These are phyloP conservation scores for Lecanicillium sp. DNA, from an alignment of 2,329 filamentous ascomycete genomes.

Conservation along the genomic window DNA sequence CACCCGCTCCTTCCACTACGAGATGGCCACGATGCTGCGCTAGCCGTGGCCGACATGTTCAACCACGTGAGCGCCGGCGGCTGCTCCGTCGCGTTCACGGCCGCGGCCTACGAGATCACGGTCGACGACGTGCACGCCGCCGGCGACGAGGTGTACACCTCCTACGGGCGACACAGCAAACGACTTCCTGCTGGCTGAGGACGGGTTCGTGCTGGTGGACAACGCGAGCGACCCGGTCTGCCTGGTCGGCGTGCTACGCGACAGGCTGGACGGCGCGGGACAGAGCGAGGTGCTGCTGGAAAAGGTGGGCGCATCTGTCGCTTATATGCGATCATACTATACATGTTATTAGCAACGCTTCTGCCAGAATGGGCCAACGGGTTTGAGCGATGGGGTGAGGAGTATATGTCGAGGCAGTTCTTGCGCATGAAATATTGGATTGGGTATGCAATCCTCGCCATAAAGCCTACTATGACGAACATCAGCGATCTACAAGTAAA, in stretches of 20 bases:
- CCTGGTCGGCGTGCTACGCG: not conserved
- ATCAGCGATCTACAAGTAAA: too few species aligned
- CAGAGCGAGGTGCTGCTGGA: not conserved
- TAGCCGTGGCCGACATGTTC: slow-evolving; percentile 59
- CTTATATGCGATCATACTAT: too few species aligned
- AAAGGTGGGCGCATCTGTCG: too few species aligned
- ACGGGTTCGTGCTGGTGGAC: slow-evolving; percentile 43
- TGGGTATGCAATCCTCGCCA: too few species aligned
- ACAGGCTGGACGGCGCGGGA: not conserved
- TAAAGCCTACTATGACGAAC: too few species aligned
- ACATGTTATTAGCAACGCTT: too few species aligned
- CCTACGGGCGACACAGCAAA: slow-evolving; percentile 66
- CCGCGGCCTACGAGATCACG: slow-evolving; percentile 46
- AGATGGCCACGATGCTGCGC: slow-evolving; percentile 32
- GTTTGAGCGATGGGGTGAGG: too few species aligned
- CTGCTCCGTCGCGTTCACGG: slow-evolving; percentile 47
- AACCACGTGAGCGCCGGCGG: slow-evolving; percentile 46
- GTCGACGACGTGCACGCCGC: slow-evolving; percentile 44
- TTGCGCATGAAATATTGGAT: too few species aligned
- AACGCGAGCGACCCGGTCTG: slow-evolving; percentile 40
- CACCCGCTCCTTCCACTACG: slow-evolving; percentile 50
- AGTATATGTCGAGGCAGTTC: too few species aligned
- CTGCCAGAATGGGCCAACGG: too few species aligned
- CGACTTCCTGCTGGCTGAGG: slow-evolving; percentile 67
- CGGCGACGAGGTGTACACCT: slow-evolving; percentile 62